A percentile compares a stretch with the other conserved stretches of the same genome.
Evolutionary conservation across 2,329 filamentous ascomycete genomes (phyloP).

Genomic region (Beauveria brongniartii): DNA sequence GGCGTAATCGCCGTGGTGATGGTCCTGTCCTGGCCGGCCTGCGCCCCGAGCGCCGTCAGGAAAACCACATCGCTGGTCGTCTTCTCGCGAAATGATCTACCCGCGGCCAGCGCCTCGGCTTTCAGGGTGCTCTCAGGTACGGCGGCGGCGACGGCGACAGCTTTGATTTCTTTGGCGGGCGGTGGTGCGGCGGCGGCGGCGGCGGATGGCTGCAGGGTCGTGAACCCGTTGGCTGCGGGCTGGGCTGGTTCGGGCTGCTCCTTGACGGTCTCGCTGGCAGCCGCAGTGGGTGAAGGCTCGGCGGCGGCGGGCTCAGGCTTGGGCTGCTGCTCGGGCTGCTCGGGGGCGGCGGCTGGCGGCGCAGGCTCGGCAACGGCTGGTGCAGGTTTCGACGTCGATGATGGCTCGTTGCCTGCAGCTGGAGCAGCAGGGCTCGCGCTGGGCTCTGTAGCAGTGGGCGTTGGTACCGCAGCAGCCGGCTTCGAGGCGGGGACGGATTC

Average conservation of each 20-base stretch:
- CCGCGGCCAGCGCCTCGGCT: not conserved
- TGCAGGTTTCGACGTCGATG: not conserved
- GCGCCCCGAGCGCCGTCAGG: not conserved
- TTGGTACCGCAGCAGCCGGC: not conserved
- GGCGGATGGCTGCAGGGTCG: not conserved
- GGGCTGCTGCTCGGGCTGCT: not conserved
- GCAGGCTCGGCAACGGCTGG: not conserved
- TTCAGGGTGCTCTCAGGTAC: not conserved
- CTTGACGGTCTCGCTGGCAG: not conserved
- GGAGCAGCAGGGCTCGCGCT: not conserved
- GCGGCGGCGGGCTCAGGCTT: not conserved
- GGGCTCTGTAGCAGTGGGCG: not conserved
- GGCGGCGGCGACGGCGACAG: not conserved
- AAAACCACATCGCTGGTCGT: not conserved
- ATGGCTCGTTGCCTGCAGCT: not conserved
- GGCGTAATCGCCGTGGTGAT: conserved; percentile 6
- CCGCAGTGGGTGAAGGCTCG: not conserved
- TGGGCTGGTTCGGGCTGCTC: not conserved
- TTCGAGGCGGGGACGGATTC: not conserved
- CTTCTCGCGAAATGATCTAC: not conserved
- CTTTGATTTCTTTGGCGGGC: not conserved
- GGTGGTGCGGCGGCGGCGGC: not conserved
- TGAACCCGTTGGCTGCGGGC: not conserved
- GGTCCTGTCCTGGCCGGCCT: not conserved
- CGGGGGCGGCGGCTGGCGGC: not conserved